Conservation (phyloP, 2,329 filamentous ascomycete genomes). For the Ceratocystis eucalypticola region DNA sequence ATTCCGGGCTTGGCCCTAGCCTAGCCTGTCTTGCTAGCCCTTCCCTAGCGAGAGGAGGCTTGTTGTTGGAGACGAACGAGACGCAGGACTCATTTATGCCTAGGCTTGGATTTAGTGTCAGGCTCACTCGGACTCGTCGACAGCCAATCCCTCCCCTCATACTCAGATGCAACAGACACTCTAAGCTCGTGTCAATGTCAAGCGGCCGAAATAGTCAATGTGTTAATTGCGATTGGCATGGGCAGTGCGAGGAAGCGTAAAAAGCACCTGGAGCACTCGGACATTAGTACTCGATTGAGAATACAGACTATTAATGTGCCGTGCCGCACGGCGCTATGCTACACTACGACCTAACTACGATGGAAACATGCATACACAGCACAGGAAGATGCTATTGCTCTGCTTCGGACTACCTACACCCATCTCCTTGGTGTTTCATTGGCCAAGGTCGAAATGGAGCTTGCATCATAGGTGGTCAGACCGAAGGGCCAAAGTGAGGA, state of each 20-base stretch:
- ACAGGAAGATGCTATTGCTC: neutral
- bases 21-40: neutral
- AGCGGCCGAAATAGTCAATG: neutral
- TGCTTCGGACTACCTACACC: neutral
- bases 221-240: constrained; percentile 4
- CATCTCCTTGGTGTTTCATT: neutral
- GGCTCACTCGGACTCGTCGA: neutral
- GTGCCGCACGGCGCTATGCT: neutral
- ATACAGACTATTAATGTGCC: neutral
- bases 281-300: neutral
- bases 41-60: neutral
- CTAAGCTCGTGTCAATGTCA: neutral
- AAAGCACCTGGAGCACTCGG: neutral
- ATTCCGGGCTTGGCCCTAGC: neutral
- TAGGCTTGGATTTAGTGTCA: neutral
- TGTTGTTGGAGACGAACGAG: too few species aligned
- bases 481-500: neutral
- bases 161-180: neutral
- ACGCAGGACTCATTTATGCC: too few species aligned
- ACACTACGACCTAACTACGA: neutral
- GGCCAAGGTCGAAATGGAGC: neutral
- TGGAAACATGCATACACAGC: neutral
- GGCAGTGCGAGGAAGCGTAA: neutral
- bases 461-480: neutral
- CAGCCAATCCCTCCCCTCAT: neutral